Evolutionary conservation across 1,284 basidiomycete species (phyloP).

Genomic region (Trametes hirsuta): DNA sequence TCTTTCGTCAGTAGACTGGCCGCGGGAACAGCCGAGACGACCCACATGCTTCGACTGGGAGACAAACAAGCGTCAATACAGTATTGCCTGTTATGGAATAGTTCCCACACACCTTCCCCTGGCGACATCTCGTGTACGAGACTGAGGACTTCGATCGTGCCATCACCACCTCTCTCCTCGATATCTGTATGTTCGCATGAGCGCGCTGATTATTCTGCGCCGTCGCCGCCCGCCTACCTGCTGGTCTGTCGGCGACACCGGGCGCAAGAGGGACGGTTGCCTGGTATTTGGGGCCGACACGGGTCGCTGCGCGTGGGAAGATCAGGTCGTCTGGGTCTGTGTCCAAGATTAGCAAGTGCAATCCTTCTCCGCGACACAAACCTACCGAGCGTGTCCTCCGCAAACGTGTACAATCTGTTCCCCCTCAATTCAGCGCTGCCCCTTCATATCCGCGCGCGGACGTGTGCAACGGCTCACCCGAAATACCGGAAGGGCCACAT

Average conservation of each 20-base stretch:
- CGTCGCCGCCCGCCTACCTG: conserved; percentile 39
- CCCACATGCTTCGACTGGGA: conserved; percentile 25
- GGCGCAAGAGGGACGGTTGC: conserved; percentile 59
- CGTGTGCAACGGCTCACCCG: conserved; percentile 59
- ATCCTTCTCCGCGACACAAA: conserved; percentile 11
- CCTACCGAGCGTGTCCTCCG: conserved; percentile 87
- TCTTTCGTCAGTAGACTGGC: background rate
- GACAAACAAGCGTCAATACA: conserved; percentile 19
- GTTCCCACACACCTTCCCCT: conserved; percentile 57
- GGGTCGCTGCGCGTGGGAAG: conserved; percentile 88
- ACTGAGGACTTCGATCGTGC: conserved; percentile 73
- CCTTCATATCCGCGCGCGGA: background rate
- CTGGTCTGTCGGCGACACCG: conserved; percentile 43
- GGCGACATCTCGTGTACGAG: conserved; percentile 62
- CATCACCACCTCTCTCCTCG: conserved; percentile 71
- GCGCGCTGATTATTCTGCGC: background rate
- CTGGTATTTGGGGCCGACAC: conserved; percentile 88
- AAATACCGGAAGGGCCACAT: conserved; percentile 98
- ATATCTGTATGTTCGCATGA: conserved; percentile 28
- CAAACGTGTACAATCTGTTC: conserved; percentile 82
- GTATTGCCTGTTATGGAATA: conserved; percentile 1
- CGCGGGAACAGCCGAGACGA: background rate
- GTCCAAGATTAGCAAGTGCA: conserved; percentile 28
- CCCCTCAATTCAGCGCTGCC: conserved; percentile 4
- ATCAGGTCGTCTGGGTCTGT: conserved; percentile 92